These are phyloP conservation scores for Aspergillus oerlinghausenensis DNA, from an alignment of 2,329 filamentous ascomycete genomes.

Conservation along the genomic window DNA sequence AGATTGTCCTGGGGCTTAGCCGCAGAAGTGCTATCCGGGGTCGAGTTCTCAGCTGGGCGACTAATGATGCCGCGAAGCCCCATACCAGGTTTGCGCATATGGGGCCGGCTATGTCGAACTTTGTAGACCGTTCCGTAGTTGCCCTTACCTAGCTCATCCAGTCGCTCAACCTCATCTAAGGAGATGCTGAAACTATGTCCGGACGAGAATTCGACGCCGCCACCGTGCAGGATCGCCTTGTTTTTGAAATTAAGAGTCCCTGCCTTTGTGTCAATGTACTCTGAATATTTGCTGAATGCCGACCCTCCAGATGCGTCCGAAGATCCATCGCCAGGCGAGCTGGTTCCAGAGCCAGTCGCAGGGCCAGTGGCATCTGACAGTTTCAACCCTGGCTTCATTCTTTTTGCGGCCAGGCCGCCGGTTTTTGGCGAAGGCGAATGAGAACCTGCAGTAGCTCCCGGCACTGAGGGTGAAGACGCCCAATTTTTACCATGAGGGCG, in stretches of 20 bases:
- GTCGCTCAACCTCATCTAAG: constrained; percentile 86
- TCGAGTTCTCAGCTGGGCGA: constrained; percentile 24
- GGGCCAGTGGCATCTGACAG: constrained; percentile 46
- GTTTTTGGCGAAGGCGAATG: constrained; percentile 34
- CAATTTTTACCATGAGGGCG: constrained; percentile 33
- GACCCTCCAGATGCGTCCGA: constrained; percentile 31
- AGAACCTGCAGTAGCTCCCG: constrained; percentile 30
- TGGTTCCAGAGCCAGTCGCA: constrained; percentile 44
- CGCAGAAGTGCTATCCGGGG: constrained; percentile 9
- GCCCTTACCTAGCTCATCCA: constrained; percentile 92
- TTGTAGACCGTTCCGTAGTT: constrained; percentile 99
- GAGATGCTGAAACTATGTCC: constrained; percentile 91
- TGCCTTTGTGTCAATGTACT: constrained; percentile 87
- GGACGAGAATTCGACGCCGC: constrained; percentile 87
- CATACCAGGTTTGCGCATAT: constrained; percentile 56
- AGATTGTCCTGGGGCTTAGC: constrained; percentile 22
- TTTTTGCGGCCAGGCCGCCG: constrained; percentile 45
- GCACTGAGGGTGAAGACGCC: constrained; percentile 24
- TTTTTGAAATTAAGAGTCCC: constrained; percentile 90
- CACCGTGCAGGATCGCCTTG: constrained; percentile 81
- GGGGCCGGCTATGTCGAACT: constrained; percentile 75
- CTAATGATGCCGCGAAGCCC: constrained; percentile 58
- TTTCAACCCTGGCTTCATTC: constrained; percentile 45
- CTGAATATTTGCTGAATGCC: constrained; percentile 63
- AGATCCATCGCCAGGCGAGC: constrained; percentile 19